Conservation (phyloP, 202 grass and related monocot species). For the Thinopyrum obtusiflorum region DNA sequence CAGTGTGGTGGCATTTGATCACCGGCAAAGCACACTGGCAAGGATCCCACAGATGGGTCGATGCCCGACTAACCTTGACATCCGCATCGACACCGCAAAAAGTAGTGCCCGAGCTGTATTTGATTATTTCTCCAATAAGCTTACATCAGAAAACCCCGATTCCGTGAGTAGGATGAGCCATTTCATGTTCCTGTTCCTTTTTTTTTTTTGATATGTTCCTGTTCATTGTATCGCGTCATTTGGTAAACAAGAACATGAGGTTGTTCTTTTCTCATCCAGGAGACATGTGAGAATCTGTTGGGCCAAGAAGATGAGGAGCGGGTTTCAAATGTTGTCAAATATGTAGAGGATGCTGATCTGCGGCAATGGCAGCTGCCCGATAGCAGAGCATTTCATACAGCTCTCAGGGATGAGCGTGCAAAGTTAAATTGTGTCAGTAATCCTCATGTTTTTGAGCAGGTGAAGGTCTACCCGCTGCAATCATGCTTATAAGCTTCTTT, state of each 20-base stretch:
- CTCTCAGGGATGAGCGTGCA: slow-evolving; percentile 60
- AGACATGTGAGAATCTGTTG: slow-evolving; percentile 34
- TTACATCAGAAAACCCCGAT: slow-evolving; percentile 15
- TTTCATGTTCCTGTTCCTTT: background rate
- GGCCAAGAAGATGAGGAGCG: slow-evolving; percentile 47
- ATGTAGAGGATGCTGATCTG: slow-evolving; percentile 77
- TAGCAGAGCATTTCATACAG: slow-evolving; percentile 65
- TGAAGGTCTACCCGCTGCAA: slow-evolving; percentile 18
- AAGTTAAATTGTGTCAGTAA: slow-evolving; percentile 83
- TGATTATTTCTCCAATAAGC: slow-evolving; percentile 69
- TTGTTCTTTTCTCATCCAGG: slow-evolving; percentile 41
- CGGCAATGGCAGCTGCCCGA: slow-evolving; percentile 49
- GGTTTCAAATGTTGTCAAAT: slow-evolving; percentile 53
- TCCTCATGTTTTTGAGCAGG: slow-evolving; percentile 85
- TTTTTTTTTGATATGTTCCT: background rate
- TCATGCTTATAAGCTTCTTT: background rate
- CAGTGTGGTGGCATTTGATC: slow-evolving; percentile 90
- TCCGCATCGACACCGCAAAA: slow-evolving; percentile 61
- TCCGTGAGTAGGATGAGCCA: slow-evolving; percentile 34
- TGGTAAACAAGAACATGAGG: slow-evolving; percentile 12
- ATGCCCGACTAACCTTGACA: slow-evolving; percentile 59
- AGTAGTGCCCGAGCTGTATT: slow-evolving; percentile 59
- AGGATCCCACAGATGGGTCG: slow-evolving; percentile 49
- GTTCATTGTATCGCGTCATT: background rate
- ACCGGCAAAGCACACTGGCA: slow-evolving; percentile 54